Evolutionary conservation across 257 asterid species (phyloP).

Genomic region (Solanum chiquidenum): DNA sequence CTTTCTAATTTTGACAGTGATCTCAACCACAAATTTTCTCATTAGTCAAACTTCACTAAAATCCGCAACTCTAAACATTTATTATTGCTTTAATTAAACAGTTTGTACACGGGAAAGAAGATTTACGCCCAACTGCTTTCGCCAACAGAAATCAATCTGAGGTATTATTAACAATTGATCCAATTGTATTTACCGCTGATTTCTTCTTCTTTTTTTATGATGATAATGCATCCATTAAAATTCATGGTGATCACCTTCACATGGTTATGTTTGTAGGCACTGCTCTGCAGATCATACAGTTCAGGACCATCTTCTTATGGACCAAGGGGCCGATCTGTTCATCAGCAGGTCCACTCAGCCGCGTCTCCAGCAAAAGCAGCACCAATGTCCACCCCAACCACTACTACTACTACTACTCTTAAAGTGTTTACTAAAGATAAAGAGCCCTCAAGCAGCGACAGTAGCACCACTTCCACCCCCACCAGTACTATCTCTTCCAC

Average conservation of each 20-base stretch:
- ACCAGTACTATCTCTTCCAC: background rate
- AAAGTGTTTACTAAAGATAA: background rate
- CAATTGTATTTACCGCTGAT: background rate
- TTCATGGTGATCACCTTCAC: background rate
- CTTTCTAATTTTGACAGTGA: background rate
- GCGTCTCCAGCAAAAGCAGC: background rate
- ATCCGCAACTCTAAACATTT: background rate
- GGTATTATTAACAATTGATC: conserved; percentile 24
- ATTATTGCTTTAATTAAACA: conserved; percentile 12
- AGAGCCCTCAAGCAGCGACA: background rate
- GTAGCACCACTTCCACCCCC: conserved; percentile 9
- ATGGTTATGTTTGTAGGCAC: conserved; percentile 20
- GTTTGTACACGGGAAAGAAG: conserved; percentile 58
- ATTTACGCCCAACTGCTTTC: conserved; percentile 27
- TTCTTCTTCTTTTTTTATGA: background rate
- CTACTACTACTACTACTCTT: background rate
- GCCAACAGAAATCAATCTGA: conserved; percentile 32
- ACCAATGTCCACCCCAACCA: background rate
- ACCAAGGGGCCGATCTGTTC: conserved; percentile 21
- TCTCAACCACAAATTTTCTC: background rate
- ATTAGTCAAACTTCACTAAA: background rate
- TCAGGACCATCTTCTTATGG: conserved; percentile 36
- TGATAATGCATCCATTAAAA: background rate
- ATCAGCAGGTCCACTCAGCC: conserved; percentile 21
- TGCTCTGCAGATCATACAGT: conserved; percentile 35